phyloP scores from a whole-genome alignment of 345 rosid species.

The Noccaea bulbosa region DNA sequence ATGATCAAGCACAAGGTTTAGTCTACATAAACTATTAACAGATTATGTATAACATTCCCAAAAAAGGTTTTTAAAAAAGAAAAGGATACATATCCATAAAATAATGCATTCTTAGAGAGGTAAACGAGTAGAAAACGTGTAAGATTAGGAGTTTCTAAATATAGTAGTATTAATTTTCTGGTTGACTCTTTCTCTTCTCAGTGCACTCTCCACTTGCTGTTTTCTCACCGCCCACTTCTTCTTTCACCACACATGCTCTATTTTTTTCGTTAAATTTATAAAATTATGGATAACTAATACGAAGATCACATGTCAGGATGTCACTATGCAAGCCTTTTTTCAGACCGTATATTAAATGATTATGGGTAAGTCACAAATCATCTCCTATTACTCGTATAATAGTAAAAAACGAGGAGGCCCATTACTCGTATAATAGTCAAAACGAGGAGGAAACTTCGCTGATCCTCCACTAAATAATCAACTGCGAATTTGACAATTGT shows the following conservation, averaged over 20 bases:
- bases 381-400: slow-evolving; percentile 6
- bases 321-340: slow-evolving; percentile 22
- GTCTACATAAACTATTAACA: not conserved
- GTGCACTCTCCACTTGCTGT: slow-evolving; percentile 44
- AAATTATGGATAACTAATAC: slow-evolving; percentile 18
- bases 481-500: slow-evolving; percentile 24
- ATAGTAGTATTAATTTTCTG: slow-evolving; percentile 28
- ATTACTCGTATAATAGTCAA: slow-evolving; percentile 26
- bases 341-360: slow-evolving; percentile 15
- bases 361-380: slow-evolving; percentile 34
- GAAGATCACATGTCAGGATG: slow-evolving; percentile 35
- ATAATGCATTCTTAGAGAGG: slow-evolving; percentile 13
- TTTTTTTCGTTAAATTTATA: slow-evolving; percentile 1
- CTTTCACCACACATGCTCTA: slow-evolving; percentile 37
- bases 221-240: slow-evolving; percentile 43
- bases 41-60: slow-evolving; percentile 1
- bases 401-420: slow-evolving; percentile 27
- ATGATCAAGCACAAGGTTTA: not conserved
- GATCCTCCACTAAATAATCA: slow-evolving; percentile 17
- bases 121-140: slow-evolving; percentile 36
- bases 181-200: slow-evolving; percentile 39
- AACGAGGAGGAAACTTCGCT: slow-evolving; percentile 37
- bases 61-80: not conserved
- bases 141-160: slow-evolving; percentile 30
- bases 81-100: not conserved